phyloP scores from a whole-genome alignment of 495 filamentous ascomycete genomes.

The Penicillium longicatenatum region DNA sequence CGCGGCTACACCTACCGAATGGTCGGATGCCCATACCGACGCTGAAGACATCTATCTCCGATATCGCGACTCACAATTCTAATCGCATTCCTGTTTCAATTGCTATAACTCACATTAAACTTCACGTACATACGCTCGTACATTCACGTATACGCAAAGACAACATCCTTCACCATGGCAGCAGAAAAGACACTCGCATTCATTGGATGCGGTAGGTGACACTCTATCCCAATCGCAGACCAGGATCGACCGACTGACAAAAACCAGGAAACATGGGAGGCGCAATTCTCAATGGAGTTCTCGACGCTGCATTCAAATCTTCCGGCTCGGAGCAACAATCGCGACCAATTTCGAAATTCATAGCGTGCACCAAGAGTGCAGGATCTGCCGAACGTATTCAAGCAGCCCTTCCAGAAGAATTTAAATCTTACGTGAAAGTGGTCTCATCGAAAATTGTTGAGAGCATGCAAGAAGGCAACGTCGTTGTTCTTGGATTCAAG shows the following conservation, averaged over 20 bases:
- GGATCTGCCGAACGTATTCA: constrained; percentile 25
- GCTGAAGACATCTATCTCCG: neutral
- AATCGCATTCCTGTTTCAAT: neutral
- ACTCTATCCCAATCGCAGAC: neutral
- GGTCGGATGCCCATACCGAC: constrained; percentile 1
- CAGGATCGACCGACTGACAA: neutral
- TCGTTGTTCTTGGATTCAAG: constrained; percentile 40
- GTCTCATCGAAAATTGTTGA: constrained; percentile 22
- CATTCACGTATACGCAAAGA: neutral
- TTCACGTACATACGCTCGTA: neutral
- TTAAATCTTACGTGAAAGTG: constrained; percentile 20
- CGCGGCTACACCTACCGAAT: constrained; percentile 2
- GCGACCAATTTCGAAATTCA: constrained; percentile 26
- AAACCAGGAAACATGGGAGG: constrained; percentile 42
- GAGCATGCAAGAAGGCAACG: constrained; percentile 32
- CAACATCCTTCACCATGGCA: constrained; percentile 1
- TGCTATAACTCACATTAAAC: neutral
- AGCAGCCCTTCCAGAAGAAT: constrained; percentile 12
- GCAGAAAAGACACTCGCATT: constrained; percentile 24
- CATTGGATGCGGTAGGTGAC: constrained; percentile 33
- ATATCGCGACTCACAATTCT: neutral
- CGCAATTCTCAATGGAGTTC: constrained; percentile 37
- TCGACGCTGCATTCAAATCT: constrained; percentile 28
- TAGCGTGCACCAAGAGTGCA: constrained; percentile 33
- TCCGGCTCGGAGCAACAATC: neutral